Percentiles rank a stretch among this genome's conserved stretches.
phyloP scores from a whole-genome alignment of 306 rosid species.

The Carpinus viminea region DNA sequence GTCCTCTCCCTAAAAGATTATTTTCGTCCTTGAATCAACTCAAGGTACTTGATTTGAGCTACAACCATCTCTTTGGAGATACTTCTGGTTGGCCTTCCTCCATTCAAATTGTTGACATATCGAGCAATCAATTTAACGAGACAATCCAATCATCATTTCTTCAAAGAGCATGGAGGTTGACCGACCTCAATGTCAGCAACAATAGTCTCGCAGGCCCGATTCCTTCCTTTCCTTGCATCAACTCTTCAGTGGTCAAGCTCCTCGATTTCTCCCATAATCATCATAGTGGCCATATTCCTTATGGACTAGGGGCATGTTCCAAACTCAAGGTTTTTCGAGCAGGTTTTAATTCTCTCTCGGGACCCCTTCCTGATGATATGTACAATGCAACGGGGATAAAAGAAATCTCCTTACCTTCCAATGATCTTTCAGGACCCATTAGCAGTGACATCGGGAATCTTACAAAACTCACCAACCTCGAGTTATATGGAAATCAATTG shows the following conservation, averaged over 20 bases:
- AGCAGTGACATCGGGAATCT: not conserved
- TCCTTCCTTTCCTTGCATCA: not conserved
- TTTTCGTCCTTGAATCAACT: constrained; percentile 9
- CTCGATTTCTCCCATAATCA: not conserved
- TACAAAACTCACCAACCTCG: not conserved
- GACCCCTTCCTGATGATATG: not conserved
- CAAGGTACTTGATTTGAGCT: constrained; percentile 16
- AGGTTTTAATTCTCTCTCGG: too few relatives aligned
- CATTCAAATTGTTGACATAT: not conserved
- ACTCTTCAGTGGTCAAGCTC: not conserved
- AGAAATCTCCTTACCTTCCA: constrained; percentile 2
- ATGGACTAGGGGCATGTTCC: not conserved
- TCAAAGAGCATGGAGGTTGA: not conserved
- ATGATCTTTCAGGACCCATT: too few relatives aligned
- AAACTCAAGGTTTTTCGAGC: not conserved
- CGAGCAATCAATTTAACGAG: not conserved
- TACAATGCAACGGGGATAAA: not conserved
- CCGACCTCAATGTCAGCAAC: not conserved
- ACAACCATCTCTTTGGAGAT: constrained; percentile 7
- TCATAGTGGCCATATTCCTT: not conserved
- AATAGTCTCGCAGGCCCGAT: not conserved
- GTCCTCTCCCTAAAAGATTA: not conserved
- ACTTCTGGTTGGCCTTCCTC: not conserved
- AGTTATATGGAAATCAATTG: not conserved
- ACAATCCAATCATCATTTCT: not conserved